These are phyloP conservation scores for Suhomyces bolitotheri DNA, from an alignment of 1,139 yeast species.

Conservation along the genomic window DNA sequence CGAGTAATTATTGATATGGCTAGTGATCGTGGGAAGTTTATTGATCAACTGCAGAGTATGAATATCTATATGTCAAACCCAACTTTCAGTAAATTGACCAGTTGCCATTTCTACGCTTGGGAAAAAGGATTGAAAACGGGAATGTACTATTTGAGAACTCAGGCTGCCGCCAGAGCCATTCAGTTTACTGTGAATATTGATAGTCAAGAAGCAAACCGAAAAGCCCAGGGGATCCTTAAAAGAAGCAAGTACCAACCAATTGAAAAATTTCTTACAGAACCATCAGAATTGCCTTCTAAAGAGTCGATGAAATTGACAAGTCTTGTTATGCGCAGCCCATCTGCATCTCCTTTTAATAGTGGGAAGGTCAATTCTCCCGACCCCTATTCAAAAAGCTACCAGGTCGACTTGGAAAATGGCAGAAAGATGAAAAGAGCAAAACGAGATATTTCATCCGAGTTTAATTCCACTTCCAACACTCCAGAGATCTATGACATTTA, in stretches of 20 bases:
- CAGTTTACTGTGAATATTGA: conserved; percentile 76
- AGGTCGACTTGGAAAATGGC: background rate
- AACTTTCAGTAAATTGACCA: conserved; percentile 58
- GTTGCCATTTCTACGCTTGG: conserved; percentile 65
- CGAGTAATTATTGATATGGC: conserved; percentile 59
- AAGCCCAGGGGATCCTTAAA: background rate
- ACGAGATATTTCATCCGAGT: background rate
- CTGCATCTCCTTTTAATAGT: background rate
- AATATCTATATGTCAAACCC: conserved; percentile 57
- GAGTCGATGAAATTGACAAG: background rate
- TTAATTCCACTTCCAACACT: background rate
- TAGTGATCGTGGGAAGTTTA: conserved; percentile 59
- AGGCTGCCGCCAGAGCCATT: conserved; percentile 92
- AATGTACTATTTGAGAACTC: conserved; percentile 68
- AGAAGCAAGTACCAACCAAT: conserved; percentile 22
- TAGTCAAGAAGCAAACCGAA: conserved; percentile 4
- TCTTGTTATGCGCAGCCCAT: background rate
- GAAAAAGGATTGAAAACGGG: conserved; percentile 64
- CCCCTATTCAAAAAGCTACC: background rate
- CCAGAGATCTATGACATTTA: conserved; percentile 24
- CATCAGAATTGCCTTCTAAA: background rate
- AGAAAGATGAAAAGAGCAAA: background rate
- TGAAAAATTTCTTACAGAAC: background rate
- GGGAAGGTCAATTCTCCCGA: background rate
- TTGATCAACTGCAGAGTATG: conserved; percentile 63